These are phyloP conservation scores for Trametes elegans DNA, from an alignment of 768 basidiomycete species.

Conservation along the genomic window DNA sequence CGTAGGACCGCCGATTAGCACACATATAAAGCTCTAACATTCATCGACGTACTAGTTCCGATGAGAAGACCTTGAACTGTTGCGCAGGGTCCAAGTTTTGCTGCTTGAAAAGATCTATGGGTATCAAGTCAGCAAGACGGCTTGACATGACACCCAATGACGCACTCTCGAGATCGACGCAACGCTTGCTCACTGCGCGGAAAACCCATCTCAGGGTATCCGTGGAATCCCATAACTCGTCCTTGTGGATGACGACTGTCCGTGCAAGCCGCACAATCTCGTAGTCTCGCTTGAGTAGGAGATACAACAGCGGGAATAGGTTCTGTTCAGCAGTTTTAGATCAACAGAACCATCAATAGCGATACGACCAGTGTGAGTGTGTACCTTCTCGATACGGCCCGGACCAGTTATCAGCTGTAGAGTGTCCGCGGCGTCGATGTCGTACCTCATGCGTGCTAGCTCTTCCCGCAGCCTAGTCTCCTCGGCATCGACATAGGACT, in stretches of 20 bases:
- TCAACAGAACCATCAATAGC: not conserved
- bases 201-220: slow-evolving; percentile 24
- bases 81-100: slow-evolving; percentile 26
- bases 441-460: slow-evolving; percentile 29
- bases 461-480: slow-evolving; percentile 27
- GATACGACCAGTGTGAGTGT: no score
- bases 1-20: not conserved
- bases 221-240: slow-evolving; percentile 29
- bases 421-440: slow-evolving; percentile 33
- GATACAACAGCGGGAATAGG: slow-evolving; percentile 34
- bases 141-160: not conserved
- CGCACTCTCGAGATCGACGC: slow-evolving; percentile 27
- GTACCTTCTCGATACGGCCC: slow-evolving; percentile 36
- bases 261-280: slow-evolving; percentile 31
- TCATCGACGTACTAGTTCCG: slow-evolving; percentile 26
- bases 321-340: slow-evolving; percentile 23
- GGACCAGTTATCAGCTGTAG: slow-evolving; percentile 32
- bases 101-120: slow-evolving; percentile 29
- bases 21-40: not conserved
- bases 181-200: slow-evolving; percentile 24
- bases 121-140: not conserved
- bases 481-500: slow-evolving; percentile 24
- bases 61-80: slow-evolving; percentile 29
- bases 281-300: slow-evolving; percentile 35
- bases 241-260: slow-evolving; percentile 27